These are phyloP conservation scores for Crithidia thermophila DNA, from an alignment of 208 protist genomes.

Conservation along the genomic window DNA sequence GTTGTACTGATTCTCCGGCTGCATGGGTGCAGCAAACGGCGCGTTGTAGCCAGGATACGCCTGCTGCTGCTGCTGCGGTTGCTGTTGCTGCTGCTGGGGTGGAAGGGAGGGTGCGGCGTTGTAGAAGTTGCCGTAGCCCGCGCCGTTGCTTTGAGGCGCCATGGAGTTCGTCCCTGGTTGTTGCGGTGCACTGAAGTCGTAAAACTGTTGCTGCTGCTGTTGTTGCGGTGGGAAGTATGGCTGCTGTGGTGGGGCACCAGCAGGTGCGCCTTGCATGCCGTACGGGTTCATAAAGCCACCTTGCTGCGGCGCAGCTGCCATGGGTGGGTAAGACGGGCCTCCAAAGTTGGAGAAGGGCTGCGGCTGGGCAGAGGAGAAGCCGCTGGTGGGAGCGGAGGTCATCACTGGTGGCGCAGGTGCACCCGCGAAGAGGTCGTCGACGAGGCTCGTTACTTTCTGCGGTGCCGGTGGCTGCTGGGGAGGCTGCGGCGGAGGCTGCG, in stretches of 20 bases:
- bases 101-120: background rate
- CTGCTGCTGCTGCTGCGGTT: conserved; percentile 18
- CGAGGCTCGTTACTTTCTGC: conserved; percentile 17
- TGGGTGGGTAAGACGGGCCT: background rate
- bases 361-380: conserved; percentile 1
- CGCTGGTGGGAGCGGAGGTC: background rate
- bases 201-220: conserved; percentile 8
- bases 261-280: background rate
- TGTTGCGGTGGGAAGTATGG: background rate
- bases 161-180: background rate
- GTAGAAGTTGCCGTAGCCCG: background rate
- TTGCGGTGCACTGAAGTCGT: conserved; percentile 1
- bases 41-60: background rate
- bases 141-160: background rate
- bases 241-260: background rate
- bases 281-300: no score
- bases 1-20: background rate
- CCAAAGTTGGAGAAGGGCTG: conserved; percentile 1
- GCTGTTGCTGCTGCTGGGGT: conserved; percentile 6
- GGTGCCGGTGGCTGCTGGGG: conserved; percentile 1
- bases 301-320: no score
- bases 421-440: conserved; percentile 36
- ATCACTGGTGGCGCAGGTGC: background rate
- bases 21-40: background rate
- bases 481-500: background rate